Evolutionary conservation across 176 grass and related monocot genomes (phyloP).

Genomic region (Urochloa ruziziensis): DNA sequence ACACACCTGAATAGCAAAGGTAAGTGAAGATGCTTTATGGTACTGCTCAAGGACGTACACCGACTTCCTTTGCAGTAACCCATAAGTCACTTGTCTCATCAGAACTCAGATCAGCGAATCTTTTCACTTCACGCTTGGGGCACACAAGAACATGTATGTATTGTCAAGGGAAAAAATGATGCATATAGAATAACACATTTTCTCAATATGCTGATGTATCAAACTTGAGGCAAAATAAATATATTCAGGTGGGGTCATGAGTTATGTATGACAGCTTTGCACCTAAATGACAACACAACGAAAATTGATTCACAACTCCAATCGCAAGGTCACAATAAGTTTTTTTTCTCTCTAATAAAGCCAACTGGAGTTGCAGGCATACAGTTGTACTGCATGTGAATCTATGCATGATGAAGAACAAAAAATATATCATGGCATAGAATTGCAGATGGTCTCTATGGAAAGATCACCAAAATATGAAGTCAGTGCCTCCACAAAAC

Average conservation of each 20-base stretch:
- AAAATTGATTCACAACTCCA: background rate
- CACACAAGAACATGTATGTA: conserved; percentile 83
- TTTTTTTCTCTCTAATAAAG: no score
- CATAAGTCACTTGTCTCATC: conserved; percentile 84
- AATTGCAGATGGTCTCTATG: no score
- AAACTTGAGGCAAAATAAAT: background rate
- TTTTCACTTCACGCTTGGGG: conserved; percentile 74
- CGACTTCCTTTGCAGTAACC: conserved; percentile 82
- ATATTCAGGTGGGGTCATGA: background rate
- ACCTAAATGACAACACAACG: background rate
- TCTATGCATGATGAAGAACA: no score
- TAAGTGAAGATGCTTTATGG: conserved; percentile 86
- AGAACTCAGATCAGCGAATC: conserved; percentile 75
- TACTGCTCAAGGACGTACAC: conserved; percentile 64
- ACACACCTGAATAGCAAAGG: conserved; percentile 78
- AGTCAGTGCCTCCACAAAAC: no score
- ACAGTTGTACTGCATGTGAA: no score
- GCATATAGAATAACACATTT: conserved; percentile 8
- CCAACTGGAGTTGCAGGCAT: no score
- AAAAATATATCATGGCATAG: no score
- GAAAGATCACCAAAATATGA: no score
- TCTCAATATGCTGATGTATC: background rate
- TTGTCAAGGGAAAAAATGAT: conserved; percentile 60
- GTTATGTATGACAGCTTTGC: background rate
- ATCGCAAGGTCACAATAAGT: background rate